Evolutionary conservation across 2,329 filamentous ascomycete genomes (phyloP), one percentile per base, ranked within the genome.

Genomic region (Colletotrichum kahawae): DNA sequence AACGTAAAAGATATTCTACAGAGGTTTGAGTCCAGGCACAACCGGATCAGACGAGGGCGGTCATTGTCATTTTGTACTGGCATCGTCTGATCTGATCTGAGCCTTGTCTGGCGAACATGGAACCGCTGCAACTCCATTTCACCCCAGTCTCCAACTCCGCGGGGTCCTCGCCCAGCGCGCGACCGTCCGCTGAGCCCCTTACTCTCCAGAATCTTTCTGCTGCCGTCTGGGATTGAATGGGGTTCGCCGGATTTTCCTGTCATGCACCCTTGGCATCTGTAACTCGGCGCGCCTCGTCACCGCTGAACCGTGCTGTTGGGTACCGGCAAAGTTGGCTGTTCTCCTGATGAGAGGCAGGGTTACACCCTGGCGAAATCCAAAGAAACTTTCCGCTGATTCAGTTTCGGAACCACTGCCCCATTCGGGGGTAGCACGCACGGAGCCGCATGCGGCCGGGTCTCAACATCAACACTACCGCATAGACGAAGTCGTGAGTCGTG

Each of bases 201-300:
- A 72, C 64, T 68, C 62, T 59, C 34, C 29, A 67, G 69, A 72
- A 63, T 24, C 56, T 75, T 75, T 75, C 21, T 71, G 48, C 43
- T 59, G 48, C 69, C 71, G 72, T 75, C 72, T 75, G 72, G 69
- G 72, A 75, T 75, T 75, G 63, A 72, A 75, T 56, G 29, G 63
- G 72, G 67, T 60, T 67, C 27, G 51, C 63, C 24, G 38, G 68
- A 56, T 13, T 54, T 24, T 62, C 60, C 67, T 71, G 56, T 67
- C 63, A 72, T 67, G 69, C 63, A 54, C 59, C 63, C 69, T 75
- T 72, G 72, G 33, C 69, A 64, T 31, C 69, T 67, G 62, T 62
- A 75, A 72, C 68, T 43, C 29, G n/a, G 38, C 34, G 33, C 63
- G 69, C 63, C 56, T 75, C 68, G 63, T 72, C 68, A 56, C 64